Conservation (phyloP, 305 asterid genomes). For the Withania somnifera region DNA sequence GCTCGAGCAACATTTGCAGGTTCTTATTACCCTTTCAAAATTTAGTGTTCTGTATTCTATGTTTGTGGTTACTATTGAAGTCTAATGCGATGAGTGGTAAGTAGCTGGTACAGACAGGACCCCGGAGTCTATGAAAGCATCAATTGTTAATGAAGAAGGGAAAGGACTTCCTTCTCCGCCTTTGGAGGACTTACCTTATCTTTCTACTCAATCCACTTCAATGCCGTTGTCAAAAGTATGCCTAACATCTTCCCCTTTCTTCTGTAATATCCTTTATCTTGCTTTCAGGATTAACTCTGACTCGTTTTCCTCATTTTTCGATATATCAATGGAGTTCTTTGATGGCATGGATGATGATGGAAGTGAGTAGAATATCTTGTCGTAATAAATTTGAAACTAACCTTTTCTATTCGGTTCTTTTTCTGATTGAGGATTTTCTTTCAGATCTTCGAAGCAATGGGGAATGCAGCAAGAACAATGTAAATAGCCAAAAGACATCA, state of each 20-base stretch:
- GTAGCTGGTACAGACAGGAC: slow-evolving; percentile 32
- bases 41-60: neutral
- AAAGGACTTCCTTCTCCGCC: slow-evolving; percentile 93
- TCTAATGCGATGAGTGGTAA: neutral
- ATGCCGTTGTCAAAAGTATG: slow-evolving; percentile 68
- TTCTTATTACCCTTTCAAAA: slow-evolving; percentile 6
- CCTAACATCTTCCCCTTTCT: neutral
- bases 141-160: slow-evolving; percentile 44
- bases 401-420: slow-evolving; percentile 33
- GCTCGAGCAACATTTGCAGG: slow-evolving; percentile 44
- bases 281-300: slow-evolving; percentile 11
- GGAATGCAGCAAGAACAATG: slow-evolving; percentile 52
- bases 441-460: slow-evolving; percentile 59
- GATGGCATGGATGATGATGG: slow-evolving; percentile 93
- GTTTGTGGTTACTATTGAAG: neutral
- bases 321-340: slow-evolving; percentile 43
- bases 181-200: slow-evolving; percentile 60
- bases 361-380: slow-evolving; percentile 55
- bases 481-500: slow-evolving; percentile 28
- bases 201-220: slow-evolving; percentile 36
- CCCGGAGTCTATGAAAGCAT: slow-evolving; percentile 50
- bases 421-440: slow-evolving; percentile 26
- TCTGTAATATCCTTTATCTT: neutral
- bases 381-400: slow-evolving; percentile 11
- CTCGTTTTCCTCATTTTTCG: slow-evolving; percentile 1